Base-by-base conservation (phyloP, 495 filamentous ascomycete genomes). In the Elaphomyces granulatus region DNA sequence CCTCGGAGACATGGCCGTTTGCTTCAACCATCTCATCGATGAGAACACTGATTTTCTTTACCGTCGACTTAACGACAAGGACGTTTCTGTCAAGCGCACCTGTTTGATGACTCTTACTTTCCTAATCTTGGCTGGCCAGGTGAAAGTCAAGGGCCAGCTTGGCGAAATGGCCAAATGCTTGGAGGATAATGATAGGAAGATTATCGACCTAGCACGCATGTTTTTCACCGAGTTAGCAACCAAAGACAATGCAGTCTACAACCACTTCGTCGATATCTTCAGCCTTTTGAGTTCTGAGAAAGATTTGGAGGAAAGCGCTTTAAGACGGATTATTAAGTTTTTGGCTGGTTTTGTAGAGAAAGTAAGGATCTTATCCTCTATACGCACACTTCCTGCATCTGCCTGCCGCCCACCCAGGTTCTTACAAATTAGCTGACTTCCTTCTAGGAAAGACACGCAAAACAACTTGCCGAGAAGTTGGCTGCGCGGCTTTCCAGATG, bases 211-310 rank as follows among this genome's bases (percentile, higher is more conserved):
- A 47, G 81, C 86, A 17, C 69, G 85, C 20, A 99, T 96, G 92
- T 99, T 99, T 74, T 99, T 99, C 56, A 87, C 83, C 0, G 90
- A 99, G 62, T 67, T 99, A 9, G 81, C 83, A 21, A 93, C 84
- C 36, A 99, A 99, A 61, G 92, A 99, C 55, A 96, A 99, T 55
- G 92, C 92, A 0, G 86, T 99, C 2, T 99, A 99, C 51, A 99
- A 99, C 50, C 88, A 99, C 59, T 99, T 96, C 54, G 85, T 96
- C 8, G 92, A 99, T 51, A 99, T 99, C 84, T 99, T 99, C 60
- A 87, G 81, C 48, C 52, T 96, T 51, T 58, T 99, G 34, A 86
- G 82, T 33, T 82, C 85, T 0, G 87, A 92, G 47, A 70, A 70
- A 34, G 74, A 71, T 21, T 64, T 99, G 42, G 81, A 88, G 34